Conservation (phyloP, 2,329 filamentous ascomycete genomes). For the Diplodia corticola region DNA sequence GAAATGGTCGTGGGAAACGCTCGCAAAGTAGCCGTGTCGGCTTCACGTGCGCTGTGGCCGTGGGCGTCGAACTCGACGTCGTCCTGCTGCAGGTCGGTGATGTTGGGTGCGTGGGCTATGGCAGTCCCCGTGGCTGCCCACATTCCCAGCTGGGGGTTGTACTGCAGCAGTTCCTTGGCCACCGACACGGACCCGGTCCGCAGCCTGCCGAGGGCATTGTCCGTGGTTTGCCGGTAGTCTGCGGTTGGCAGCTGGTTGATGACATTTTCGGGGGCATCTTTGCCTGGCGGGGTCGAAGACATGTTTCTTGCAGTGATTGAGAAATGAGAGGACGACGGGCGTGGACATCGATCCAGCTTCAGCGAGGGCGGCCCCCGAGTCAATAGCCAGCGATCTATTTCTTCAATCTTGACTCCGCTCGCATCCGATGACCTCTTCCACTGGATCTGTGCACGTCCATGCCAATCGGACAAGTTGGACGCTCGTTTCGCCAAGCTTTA, state of each 20-base stretch:
- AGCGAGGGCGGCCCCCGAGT: background rate
- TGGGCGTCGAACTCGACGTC: background rate
- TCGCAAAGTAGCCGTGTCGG: background rate
- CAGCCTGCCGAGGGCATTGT: background rate
- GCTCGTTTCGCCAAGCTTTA: background rate
- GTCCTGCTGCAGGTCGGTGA: slow-evolving; percentile 1
- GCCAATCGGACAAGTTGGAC: background rate
- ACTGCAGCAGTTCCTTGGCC: background rate
- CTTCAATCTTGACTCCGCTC: background rate
- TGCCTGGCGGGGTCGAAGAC: background rate
- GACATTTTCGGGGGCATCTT: background rate
- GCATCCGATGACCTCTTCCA: background rate
- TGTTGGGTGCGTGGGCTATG: background rate
- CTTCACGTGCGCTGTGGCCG: slow-evolving; percentile 8
- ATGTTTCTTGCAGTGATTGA: background rate
- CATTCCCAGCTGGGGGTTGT: slow-evolving; percentile 9
- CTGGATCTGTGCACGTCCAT: background rate
- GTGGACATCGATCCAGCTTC: background rate
- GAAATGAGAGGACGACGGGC: background rate
- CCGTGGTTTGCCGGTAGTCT: background rate
- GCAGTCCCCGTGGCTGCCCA: slow-evolving; percentile 8
- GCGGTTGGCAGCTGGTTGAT: background rate
- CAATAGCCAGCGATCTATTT: background rate
- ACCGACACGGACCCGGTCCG: background rate
- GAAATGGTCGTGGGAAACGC: background rate